Evolutionary conservation across 1,139 yeast genomes (phyloP).

Genomic region (Blastobotrys buckinghamii): DNA sequence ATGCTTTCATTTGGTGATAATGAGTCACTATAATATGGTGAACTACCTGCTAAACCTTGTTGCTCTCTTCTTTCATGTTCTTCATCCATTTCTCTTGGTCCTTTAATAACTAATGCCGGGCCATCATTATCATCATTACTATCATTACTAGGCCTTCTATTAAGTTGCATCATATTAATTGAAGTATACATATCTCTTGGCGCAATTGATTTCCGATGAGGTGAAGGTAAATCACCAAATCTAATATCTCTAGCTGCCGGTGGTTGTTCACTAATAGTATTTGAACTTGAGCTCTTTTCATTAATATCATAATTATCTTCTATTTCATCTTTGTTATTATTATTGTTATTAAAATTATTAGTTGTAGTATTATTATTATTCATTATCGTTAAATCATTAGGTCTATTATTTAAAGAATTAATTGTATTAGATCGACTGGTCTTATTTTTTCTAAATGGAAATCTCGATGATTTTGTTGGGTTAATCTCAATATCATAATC

Average conservation of each 20-base stretch:
- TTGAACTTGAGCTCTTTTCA: not conserved
- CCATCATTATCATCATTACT: constrained; percentile 47
- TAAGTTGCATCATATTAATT: constrained; percentile 65
- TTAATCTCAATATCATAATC: not conserved
- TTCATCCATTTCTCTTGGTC: constrained; percentile 66
- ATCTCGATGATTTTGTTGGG: not conserved
- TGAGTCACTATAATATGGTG: not conserved
- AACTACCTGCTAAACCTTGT: not conserved
- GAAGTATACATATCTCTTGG: constrained; percentile 85
- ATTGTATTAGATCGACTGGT: not conserved
- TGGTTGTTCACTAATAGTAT: not conserved
- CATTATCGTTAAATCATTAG: not conserved
- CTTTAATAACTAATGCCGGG: constrained; percentile 72
- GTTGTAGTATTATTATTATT: not conserved
- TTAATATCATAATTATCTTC: not conserved
- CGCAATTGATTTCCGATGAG: constrained; percentile 46
- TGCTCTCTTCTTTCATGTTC: constrained; percentile 24
- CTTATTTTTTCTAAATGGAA: not conserved
- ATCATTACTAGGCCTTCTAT: constrained; percentile 23
- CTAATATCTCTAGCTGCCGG: constrained; percentile 33
- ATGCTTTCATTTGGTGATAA: not conserved
- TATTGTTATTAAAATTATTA: not conserved
- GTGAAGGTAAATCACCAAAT: constrained; percentile 41
- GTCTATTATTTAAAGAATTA: not conserved
- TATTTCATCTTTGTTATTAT: not conserved